Percentiles rank a stretch among this genome's conserved stretches.
Conservation (phyloP, 176 grass and related monocot genomes). For the Carex myosuroides region DNA sequence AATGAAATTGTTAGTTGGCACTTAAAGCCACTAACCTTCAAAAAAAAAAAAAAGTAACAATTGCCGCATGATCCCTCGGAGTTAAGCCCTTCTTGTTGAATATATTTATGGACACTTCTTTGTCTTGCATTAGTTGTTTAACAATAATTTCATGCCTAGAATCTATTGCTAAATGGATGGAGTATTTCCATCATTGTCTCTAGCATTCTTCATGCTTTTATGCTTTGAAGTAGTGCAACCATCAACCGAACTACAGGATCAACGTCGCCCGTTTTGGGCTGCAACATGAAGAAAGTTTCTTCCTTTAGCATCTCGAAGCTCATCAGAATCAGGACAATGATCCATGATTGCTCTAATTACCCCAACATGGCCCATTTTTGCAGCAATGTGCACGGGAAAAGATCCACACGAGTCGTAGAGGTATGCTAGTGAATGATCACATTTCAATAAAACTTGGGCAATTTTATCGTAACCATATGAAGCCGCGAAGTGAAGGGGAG, state of each 20-base stretch:
- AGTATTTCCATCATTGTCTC: slow-evolving; percentile 26
- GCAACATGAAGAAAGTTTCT: slow-evolving; percentile 47
- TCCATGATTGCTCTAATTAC: not conserved
- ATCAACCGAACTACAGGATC: not conserved
- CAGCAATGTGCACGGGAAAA: slow-evolving; percentile 36
- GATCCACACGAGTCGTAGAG: not conserved
- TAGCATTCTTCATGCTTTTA: slow-evolving; percentile 24
- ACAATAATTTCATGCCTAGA: not conserved
- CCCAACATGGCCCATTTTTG: not conserved
- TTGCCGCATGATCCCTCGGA: not conserved
- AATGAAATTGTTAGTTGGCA: no score
- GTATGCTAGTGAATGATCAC: not conserved
- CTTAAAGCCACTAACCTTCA: no score
- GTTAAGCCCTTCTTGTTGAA: slow-evolving; percentile 9
- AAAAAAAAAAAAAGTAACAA: not conserved
- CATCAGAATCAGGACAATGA: slow-evolving; percentile 13
- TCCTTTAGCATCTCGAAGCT: slow-evolving; percentile 12
- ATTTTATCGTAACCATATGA: not conserved
- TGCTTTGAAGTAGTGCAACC: not conserved
- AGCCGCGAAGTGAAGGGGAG: slow-evolving; percentile 27
- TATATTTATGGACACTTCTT: not conserved
- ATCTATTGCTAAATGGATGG: slow-evolving; percentile 26
- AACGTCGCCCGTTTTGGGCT: not conserved
- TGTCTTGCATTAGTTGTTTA: not conserved
- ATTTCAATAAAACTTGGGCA: not conserved